phyloP scores from a whole-genome alignment of 1,284 basidiomycete genomes.

The Marasmius tenuissimus region DNA sequence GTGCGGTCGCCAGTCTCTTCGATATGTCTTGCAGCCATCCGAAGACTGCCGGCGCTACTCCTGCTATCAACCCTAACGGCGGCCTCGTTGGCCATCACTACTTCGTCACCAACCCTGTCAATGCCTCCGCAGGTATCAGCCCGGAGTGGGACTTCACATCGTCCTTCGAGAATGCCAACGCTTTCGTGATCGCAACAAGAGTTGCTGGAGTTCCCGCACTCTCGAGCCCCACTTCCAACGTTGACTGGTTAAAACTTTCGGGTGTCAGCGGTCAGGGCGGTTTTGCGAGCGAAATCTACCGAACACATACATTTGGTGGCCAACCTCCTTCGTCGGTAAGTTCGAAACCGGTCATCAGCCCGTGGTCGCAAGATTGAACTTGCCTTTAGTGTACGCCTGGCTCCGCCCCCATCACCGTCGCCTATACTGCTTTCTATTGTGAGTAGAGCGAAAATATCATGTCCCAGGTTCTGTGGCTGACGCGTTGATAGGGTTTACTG shows the following conservation, averaged over 20 bases:
- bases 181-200: background rate
- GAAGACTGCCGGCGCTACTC: background rate
- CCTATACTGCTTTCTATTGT: background rate
- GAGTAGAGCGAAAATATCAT: background rate
- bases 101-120: slow-evolving; percentile 7
- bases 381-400: background rate
- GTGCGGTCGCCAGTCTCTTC: slow-evolving; percentile 1
- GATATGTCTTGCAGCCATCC: slow-evolving; percentile 1
- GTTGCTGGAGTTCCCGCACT: background rate
- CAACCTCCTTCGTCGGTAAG: background rate
- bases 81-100: slow-evolving; percentile 2
- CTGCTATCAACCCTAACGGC: background rate
- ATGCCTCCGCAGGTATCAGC: background rate
- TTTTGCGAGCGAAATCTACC: background rate
- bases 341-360: background rate
- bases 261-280: background rate
- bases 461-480: too few relatives aligned
- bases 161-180: background rate
- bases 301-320: background rate
- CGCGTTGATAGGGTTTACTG: too few relatives aligned
- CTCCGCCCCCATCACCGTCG: background rate
- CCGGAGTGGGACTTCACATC: slow-evolving; percentile 5
- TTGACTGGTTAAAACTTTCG: background rate
- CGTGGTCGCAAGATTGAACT: background rate
- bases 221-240: background rate